Evolutionary conservation across 2,329 filamentous ascomycete genomes (phyloP).

Genomic region (Colletotrichum sp.): DNA sequence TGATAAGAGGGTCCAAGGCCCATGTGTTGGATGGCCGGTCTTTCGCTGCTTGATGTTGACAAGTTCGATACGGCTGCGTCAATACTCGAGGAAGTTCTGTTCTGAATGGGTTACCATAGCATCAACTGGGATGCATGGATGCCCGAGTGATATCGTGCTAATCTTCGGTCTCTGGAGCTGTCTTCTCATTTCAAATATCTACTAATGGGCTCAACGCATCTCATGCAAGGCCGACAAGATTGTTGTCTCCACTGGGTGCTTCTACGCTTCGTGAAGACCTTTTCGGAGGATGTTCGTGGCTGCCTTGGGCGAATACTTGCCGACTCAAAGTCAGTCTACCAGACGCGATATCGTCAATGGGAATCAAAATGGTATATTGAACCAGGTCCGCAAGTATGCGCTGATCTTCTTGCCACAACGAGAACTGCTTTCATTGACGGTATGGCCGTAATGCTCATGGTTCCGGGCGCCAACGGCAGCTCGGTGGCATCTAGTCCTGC

Average conservation of each 20-base stretch:
- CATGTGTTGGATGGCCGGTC: background rate
- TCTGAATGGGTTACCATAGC: rapidly evolving
- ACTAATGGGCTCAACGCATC: conserved; percentile 52
- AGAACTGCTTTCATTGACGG: conserved; percentile 60
- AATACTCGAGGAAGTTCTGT: background rate
- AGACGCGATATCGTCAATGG: conserved; percentile 52
- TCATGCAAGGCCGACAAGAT: conserved; percentile 54
- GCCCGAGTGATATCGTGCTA: background rate
- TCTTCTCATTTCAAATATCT: conserved; percentile 44
- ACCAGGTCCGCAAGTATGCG: background rate
- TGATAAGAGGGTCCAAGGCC: background rate
- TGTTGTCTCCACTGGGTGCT: conserved; percentile 51
- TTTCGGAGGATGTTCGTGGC: conserved; percentile 57
- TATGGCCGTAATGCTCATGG: conserved; percentile 50
- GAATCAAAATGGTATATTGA: conserved; percentile 32
- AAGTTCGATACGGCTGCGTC: background rate
- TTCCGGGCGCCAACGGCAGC: conserved; percentile 49
- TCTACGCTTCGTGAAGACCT: conserved; percentile 51
- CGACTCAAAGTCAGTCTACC: conserved; percentile 57
- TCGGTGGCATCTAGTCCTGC: conserved; percentile 55
- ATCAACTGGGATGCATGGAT: background rate
- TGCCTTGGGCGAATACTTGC: background rate
- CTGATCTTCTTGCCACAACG: background rate
- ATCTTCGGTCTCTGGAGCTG: conserved; percentile 33
- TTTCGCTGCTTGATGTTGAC: background rate